Conservation (phyloP, 768 basidiomycete species). For the Suillus hirtellus region DNA sequence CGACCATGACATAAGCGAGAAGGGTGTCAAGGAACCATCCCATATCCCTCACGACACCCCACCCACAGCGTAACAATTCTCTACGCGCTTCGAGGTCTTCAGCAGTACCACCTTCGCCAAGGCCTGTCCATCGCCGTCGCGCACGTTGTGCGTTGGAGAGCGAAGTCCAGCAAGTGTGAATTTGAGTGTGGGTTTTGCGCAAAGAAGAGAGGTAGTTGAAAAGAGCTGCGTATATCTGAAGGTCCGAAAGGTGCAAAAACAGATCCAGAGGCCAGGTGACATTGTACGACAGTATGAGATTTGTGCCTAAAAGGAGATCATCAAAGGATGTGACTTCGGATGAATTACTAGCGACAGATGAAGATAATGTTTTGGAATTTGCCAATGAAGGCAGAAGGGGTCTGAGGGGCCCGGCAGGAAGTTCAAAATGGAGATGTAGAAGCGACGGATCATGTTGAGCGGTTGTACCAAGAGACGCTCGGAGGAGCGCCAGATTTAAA, state of each 20-base stretch:
- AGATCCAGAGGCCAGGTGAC: slow-evolving; percentile 89
- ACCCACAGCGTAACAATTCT: slow-evolving; percentile 71
- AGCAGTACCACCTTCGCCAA: slow-evolving; percentile 80
- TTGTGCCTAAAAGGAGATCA: slow-evolving; percentile 78
- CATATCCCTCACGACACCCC: slow-evolving; percentile 89
- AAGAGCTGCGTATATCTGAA: slow-evolving; percentile 71
- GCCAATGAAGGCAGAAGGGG: slow-evolving; percentile 78
- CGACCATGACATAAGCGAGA: slow-evolving; percentile 84
- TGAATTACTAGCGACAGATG: slow-evolving; percentile 37
- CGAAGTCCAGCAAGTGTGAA: slow-evolving; percentile 82
- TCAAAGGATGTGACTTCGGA: slow-evolving; percentile 58
- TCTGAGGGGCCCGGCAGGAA: slow-evolving; percentile 80
- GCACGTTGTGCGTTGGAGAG: slow-evolving; percentile 85
- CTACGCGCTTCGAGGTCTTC: slow-evolving; percentile 68
- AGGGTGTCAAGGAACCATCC: slow-evolving; percentile 88
- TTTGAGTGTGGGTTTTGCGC: slow-evolving; percentile 78
- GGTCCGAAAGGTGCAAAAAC: slow-evolving; percentile 76
- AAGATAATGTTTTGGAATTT: slow-evolving; percentile 38
- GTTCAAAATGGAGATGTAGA: slow-evolving; percentile 67
- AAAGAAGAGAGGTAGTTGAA: slow-evolving; percentile 84
- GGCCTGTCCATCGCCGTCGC: slow-evolving; percentile 81
- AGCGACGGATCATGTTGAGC: slow-evolving; percentile 86
- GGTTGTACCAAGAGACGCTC: slow-evolving; percentile 85
- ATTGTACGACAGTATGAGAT: slow-evolving; percentile 65
- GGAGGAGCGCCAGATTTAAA: slow-evolving; percentile 80